Percentiles rank a stretch among this genome's conserved stretches.
Conservation (phyloP, 2,329 filamentous ascomycete genomes). For the Leptographium wingfieldii region DNA sequence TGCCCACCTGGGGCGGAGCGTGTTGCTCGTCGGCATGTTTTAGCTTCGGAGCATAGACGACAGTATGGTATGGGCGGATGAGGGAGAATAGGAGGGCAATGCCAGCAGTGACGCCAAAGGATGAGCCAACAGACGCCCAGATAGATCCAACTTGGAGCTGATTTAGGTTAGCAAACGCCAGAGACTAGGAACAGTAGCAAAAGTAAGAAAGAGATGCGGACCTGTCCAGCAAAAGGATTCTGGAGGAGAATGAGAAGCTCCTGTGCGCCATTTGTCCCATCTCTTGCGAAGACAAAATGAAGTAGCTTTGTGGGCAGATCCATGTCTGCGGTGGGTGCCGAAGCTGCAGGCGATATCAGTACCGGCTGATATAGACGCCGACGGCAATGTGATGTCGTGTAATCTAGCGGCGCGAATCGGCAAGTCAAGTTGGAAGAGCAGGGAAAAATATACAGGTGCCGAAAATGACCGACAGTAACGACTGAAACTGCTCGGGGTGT, state of each 20-base stretch:
- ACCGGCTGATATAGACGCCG: background rate
- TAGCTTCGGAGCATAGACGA: conserved; percentile 88
- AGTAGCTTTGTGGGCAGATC: conserved; percentile 8
- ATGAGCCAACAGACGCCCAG: conserved; percentile 67
- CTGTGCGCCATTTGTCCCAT: conserved; percentile 19
- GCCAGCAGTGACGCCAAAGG: conserved; percentile 58
- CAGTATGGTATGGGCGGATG: conserved; percentile 77
- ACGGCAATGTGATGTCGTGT: background rate
- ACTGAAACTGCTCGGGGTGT: background rate
- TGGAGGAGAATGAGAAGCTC: conserved; percentile 35
- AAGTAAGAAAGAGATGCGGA: conserved; percentile 15
- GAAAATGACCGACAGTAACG: background rate
- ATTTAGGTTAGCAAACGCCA: background rate
- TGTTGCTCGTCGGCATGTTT: conserved; percentile 88
- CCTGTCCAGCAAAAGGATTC: conserved; percentile 34
- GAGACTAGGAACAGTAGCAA: background rate
- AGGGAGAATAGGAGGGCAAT: conserved; percentile 77
- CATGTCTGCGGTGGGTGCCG: conserved; percentile 6
- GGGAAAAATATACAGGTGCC: background rate
- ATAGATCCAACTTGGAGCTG: conserved; percentile 47
- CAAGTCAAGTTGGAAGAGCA: background rate
- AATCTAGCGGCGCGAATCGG: background rate
- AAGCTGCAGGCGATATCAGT: background rate
- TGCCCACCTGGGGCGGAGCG: conserved; percentile 74
- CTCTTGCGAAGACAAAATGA: conserved; percentile 7